A percentile compares a stretch with the other conserved stretches of the same genome.
Conservation (phyloP, 345 rosid species). For the Kernera saxatilis region DNA sequence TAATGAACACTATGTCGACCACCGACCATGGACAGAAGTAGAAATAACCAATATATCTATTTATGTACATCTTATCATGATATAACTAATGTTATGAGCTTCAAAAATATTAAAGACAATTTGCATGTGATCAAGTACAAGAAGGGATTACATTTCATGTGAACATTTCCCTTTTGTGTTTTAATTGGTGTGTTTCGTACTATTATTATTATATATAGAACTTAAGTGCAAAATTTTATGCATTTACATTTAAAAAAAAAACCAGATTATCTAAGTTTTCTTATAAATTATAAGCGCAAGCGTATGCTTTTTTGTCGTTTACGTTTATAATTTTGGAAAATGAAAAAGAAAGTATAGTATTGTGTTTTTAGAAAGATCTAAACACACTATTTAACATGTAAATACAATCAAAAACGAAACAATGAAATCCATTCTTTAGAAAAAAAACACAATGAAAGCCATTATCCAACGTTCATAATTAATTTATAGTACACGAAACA, state of each 20-base stretch:
- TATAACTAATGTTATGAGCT: background rate
- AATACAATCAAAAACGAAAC: background rate
- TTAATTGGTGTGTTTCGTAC: background rate
- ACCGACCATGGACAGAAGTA: constrained; percentile 29
- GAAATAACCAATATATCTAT: constrained; percentile 11
- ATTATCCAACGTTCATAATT: background rate
- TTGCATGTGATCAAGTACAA: constrained; percentile 49
- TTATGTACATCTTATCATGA: constrained; percentile 16
- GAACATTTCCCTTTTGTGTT: constrained; percentile 33
- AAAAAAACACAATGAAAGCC: background rate
- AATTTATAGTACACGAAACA: background rate
- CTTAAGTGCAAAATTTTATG: background rate
- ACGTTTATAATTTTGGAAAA: background rate
- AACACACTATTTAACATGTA: background rate
- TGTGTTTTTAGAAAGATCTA: background rate
- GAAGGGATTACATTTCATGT: constrained; percentile 59
- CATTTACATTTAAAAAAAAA: background rate
- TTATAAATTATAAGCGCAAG: background rate
- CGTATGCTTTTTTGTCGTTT: background rate
- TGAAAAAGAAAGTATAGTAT: background rate
- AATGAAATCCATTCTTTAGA: background rate
- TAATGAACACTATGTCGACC: constrained; percentile 2
- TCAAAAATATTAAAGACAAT: constrained; percentile 25
- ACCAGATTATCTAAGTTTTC: background rate
- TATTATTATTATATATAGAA: background rate